A percentile compares a stretch with the other conserved stretches of the same genome.
phyloP scores from a whole-genome alignment of 176 grass and related monocot species.

The Triticum timopheevii region DNA sequence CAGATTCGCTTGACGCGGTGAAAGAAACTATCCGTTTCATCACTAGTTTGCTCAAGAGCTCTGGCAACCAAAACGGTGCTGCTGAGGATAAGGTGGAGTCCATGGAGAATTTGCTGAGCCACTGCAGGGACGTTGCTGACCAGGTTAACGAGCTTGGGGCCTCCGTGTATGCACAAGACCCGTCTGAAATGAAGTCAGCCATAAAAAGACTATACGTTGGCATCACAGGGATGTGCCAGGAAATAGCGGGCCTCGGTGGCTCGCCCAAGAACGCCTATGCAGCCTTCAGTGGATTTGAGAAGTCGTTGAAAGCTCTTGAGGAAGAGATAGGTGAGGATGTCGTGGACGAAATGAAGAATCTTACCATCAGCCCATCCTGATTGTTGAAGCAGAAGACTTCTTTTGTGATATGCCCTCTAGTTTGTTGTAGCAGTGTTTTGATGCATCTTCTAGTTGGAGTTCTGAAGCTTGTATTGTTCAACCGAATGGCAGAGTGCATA shows the following conservation, averaged over 20 bases:
- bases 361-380: conserved; percentile 31
- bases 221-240: conserved; percentile 42
- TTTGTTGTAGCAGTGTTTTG: background rate
- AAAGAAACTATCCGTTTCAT: conserved; percentile 91
- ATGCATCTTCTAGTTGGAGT: background rate
- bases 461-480: background rate
- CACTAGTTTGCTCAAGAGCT: conserved; percentile 67
- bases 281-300: conserved; percentile 52
- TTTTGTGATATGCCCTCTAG: background rate
- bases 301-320: conserved; percentile 58
- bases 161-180: conserved; percentile 74
- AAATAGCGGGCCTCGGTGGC: conserved; percentile 49
- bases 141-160: conserved; percentile 82
- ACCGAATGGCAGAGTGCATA: background rate
- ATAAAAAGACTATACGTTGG: conserved; percentile 30
- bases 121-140: conserved; percentile 62
- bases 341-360: conserved; percentile 41
- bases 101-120: conserved; percentile 73
- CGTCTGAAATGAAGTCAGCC: conserved; percentile 53
- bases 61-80: conserved; percentile 11
- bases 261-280: conserved; percentile 39
- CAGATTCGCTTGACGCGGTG: conserved; percentile 53
- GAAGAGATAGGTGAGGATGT: conserved; percentile 54
- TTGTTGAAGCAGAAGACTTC: background rate
- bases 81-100: conserved; percentile 63